phyloP scores from a whole-genome alignment of 495 filamentous ascomycete genomes.

The Tuber brumale region DNA sequence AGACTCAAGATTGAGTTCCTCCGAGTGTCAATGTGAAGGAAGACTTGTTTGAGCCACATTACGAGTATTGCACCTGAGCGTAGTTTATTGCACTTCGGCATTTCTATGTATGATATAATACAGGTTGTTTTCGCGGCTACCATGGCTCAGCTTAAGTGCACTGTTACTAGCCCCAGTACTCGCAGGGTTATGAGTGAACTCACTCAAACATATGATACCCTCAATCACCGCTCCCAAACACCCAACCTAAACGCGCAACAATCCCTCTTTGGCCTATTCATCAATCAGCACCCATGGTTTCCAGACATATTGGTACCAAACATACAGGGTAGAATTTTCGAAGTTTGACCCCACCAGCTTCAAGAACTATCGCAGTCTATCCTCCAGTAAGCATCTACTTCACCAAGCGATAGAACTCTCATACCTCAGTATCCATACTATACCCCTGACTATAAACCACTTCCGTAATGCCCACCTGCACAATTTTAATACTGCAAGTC shows the following conservation, averaged over 20 bases:
- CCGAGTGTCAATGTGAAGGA: background rate
- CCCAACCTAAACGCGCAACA: background rate
- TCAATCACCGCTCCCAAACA: background rate
- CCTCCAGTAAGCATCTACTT: constrained; percentile 21
- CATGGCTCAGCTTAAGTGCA: background rate
- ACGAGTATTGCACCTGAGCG: background rate
- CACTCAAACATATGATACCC: background rate
- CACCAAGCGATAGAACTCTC: constrained; percentile 13
- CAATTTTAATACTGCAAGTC: constrained; percentile 98
- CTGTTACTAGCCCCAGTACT: background rate
- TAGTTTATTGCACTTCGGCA: background rate
- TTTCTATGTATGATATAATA: background rate
- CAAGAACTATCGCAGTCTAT: constrained; percentile 69
- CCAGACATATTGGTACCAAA: constrained; percentile 15
- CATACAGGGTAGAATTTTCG: constrained; percentile 77
- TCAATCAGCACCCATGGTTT: constrained; percentile 8
- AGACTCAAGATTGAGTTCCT: constrained; percentile 7
- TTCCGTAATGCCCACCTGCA: constrained; percentile 88
- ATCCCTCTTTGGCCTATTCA: constrained; percentile 22
- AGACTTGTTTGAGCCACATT: background rate
- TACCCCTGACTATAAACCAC: constrained; percentile 92
- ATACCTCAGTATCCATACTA: constrained; percentile 72
- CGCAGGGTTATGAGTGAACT: background rate
- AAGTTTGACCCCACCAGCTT: constrained; percentile 66
- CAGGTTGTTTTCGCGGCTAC: background rate